Evolutionary conservation across 208 protist species (phyloP), one percentile per base, ranked within the genome.

Genomic region (Acanthamoeba triangularis): DNA sequence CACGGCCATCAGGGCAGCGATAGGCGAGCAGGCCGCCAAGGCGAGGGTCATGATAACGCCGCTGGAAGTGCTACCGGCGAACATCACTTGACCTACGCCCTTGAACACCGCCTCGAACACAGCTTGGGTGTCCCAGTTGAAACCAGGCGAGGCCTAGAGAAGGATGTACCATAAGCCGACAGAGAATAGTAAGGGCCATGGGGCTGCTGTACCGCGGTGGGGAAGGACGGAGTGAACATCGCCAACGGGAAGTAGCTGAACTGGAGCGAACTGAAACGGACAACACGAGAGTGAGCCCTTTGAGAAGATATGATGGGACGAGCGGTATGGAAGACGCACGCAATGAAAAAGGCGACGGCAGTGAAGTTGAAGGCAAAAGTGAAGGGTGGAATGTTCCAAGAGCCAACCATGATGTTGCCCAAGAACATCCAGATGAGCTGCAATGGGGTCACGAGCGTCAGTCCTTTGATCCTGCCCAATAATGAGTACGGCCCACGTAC

Each of bases 41-140:
- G 47, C 80, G 11, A 88, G 41, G 25, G 49, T 52, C 80, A 88
- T 88, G 47, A 88, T 52, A 14, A 88, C 80, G 16, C 80, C 80
- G n/a, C 80, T 78, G 10, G 49, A 0, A 10, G 80, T 88, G 47
- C 80, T 59, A 28, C 49, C 80, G 13, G 80, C 80, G 35, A 88
- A 88, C 41, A 52, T 63, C 25, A 88, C 80, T 28, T 88, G 80
- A 14, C 80, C 80, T 1, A 88, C 49, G 18, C 80, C 80, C 23
- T 88, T 88, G 44, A 88, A 88, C n/a, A 88, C 80, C 7, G 80
- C 80, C n/a, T 88, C 80, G 20, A 88, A 88, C 80, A 59, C 41
- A 7, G 80, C 80, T 59, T 63, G 49, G 11, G 80, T 61, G 80
- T 88, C 80, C 41, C 41, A 88, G 44, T 88, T 7, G 44, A 63